A percentile compares a stretch with the other conserved stretches of the same genome.
These are phyloP conservation scores for Vaccinium corymbosum DNA, from an alignment of 148 eudicot genomes.

Conservation along the genomic window DNA sequence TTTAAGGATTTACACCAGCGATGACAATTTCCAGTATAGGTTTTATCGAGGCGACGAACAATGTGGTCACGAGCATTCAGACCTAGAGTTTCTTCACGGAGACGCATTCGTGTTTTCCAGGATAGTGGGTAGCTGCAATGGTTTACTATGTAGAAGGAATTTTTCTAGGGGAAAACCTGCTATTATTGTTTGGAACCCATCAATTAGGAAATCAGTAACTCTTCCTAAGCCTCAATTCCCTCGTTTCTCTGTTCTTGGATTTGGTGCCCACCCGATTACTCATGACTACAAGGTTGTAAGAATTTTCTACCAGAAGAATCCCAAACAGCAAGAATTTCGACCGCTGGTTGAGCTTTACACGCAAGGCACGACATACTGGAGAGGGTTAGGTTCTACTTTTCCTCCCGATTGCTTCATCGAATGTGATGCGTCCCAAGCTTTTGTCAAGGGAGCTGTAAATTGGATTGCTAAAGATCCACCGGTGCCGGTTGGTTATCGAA, in stretches of 20 bases:
- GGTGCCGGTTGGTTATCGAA: background rate
- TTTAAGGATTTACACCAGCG: constrained; percentile 12
- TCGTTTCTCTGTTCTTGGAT: constrained; percentile 21
- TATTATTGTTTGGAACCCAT: constrained; percentile 30
- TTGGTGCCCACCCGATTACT: constrained; percentile 18
- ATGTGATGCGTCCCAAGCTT: background rate
- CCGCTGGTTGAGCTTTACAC: constrained; percentile 2
- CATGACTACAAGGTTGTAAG: background rate
- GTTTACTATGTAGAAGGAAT: constrained; percentile 20
- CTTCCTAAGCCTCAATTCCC: background rate
- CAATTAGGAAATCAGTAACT: constrained; percentile 11
- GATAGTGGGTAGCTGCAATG: constrained; percentile 30
- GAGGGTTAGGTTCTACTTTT: background rate
- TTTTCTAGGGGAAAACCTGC: background rate
- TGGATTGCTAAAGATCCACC: background rate
- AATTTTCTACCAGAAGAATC: background rate
- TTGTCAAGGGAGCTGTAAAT: background rate
- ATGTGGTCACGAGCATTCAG: background rate
- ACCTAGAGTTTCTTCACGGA: constrained; percentile 22
- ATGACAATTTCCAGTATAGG: background rate
- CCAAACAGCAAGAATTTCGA: background rate
- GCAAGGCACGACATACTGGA: constrained; percentile 18
- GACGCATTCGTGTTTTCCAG: constrained; percentile 18
- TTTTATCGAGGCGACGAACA: background rate
- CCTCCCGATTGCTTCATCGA: background rate